Evolutionary conservation across 2,329 filamentous ascomycete species (phyloP), one percentile per base, ranked within the genome.

Genomic region (Simplicillium sp.): DNA sequence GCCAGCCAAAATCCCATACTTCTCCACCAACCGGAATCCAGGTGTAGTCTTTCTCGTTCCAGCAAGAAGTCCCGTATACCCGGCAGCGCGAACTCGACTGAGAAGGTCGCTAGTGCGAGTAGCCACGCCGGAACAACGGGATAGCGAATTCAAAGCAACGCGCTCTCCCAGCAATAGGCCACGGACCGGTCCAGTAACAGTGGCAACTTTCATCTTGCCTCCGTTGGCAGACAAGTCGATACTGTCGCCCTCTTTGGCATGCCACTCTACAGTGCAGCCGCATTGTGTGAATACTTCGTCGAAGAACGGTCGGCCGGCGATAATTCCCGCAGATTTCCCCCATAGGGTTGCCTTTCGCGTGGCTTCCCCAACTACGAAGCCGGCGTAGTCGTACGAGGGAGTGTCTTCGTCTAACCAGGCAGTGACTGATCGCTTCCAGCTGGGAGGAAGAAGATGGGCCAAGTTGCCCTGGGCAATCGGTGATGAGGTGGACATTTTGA

Each of bases 21-120:
- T 98, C 65, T 98, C 92, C 9, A 97, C 89, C 4, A 97, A 68
- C 11, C 92, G 75, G 66, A 97, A 98, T 0, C 92, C 92, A 0
- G 92, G 92, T 0, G 92, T 98, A 0, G 92, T 98, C 70, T 98
- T 98, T 57, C 92, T 77, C 36, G 92, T 98, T 34, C 92, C 92
- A 1, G 92, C 90, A n/a, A 98, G 69, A 2, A 82, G 82, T 44
- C 90, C 90, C 20, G 67, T 69, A 66, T 90, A 97, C 3, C 89
- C 89, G 3, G 77, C 80, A 12, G 63, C 64, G 40, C 78, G 68
- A 41, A 84, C 65, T 44, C 73, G 66, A 16, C 64, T 54, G 17
- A 82, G 62, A 54, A 84, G 67, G 11, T 65, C 61, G 2, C 68
- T 61, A 46, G 71, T 80, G 57, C 73, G 80, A 13, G 84, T 87